Evolutionary conservation across 202 grass and related monocot genomes (phyloP), one percentile per base, ranked within the genome.

Genomic region (Panicum hallii): DNA sequence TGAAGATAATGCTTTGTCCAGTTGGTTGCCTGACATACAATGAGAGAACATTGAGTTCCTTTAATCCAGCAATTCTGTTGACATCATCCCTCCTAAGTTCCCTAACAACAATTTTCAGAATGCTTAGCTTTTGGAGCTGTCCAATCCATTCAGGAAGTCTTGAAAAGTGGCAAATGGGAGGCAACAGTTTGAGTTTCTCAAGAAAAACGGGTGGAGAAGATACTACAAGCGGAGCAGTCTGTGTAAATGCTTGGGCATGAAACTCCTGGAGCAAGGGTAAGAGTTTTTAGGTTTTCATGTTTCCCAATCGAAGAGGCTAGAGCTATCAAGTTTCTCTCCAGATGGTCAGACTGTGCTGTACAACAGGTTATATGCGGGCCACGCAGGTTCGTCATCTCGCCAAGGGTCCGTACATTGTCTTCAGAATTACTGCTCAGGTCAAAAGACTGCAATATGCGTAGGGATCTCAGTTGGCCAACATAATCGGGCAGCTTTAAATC

Each of bases 71-170:
- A 1, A 85, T 44, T 20, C 5, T 52, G 11, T 52, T 4, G 28
- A 79, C 5, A n/a, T 85, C 83, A 49, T 40, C 28, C 8, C 4
- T 20, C 1, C 6, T 15, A 7, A 85, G 41, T 71, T 71, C 43
- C 11, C 6, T 79, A 63, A 85, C 43, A 9, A 34, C 43, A 71
- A 85, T 42, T 48, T 85, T 85, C 53, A 85, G 1, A 42, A 49
- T 78, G 43, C 65, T 8, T 28, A 85, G 30, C 11, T 52, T 70
- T 2, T 2, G 12, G 9, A 78, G 42, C 16, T 8, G 65, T 8
- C 63, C 64, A n/a, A 71, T 61, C 64, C 83, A 85, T 30, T 41
- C 20, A 41, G 83, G 83, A 61, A 85, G 28, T 36, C 48, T 84
- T 11, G 62, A 45, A 67, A 84, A 67, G 9, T 58, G 46, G 82